Evolutionary conservation across 2,329 filamentous ascomycete genomes (phyloP), one percentile per base, ranked within the genome.

Genomic region (Epichloe coenophiala): DNA sequence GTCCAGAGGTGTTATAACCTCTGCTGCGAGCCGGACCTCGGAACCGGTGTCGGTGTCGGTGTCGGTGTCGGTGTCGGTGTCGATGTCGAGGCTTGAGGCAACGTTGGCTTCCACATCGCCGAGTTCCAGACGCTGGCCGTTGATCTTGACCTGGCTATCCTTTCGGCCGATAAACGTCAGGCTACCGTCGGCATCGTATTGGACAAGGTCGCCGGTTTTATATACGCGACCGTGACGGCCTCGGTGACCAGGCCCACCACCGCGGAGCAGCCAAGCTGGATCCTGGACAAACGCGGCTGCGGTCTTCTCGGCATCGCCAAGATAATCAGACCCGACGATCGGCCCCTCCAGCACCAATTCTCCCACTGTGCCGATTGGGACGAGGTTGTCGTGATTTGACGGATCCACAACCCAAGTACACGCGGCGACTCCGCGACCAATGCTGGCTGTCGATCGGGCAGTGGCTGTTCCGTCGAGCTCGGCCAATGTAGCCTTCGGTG

Each of bases 121-220:
- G 7, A 53, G 51, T 12, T 56, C 55, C 36, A 56, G 43, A 5
- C 55, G 51, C 43, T 56, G 55, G 15, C 80, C 79, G 17, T 69
- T 67, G 9, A 80, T 61, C 56, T 81, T 81, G 39, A 80, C 68
- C 58, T 80, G 76, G 0, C 65, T 66, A 55, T 80, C 77, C 55
- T 74, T 75, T 31, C 77, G 64, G 37, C 74, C 74, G 37, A 75
- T 55, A 47, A 67, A 72, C 0, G 61, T 54, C 8, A 75, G 59
- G 15, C 52, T 56, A 4, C 68, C 68, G 47, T 73, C 60, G 0
- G 49, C 35, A 23, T 61, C 52, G 23, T 65, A 63, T 12, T 54
- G 52, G 11, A 57, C 53, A 1, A 60, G 43, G 41, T 62, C 61
- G 1, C 60, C 59, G 1, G 60, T 60, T 41, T 57, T 57, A 31